Evolutionary conservation across 2,329 filamentous ascomycete species (phyloP).

Genomic region (Botrytis squamosa): DNA sequence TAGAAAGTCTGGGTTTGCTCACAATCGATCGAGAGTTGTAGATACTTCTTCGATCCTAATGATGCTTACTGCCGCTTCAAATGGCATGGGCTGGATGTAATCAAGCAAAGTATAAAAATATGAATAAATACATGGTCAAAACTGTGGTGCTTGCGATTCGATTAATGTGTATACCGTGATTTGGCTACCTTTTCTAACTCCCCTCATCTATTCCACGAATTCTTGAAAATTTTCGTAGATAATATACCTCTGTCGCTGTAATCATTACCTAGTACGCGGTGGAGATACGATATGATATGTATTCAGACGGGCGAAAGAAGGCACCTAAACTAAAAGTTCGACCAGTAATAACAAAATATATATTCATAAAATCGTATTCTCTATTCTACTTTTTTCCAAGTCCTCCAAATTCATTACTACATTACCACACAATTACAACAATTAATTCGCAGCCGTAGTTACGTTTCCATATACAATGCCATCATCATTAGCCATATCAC

Average conservation of each 20-base stretch:
- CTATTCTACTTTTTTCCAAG: neutral
- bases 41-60: neutral
- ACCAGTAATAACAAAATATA: neutral
- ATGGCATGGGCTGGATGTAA: neutral
- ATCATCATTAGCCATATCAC: slow-evolving; percentile 23
- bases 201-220: neutral
- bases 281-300: neutral
- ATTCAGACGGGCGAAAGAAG: neutral
- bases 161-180: neutral
- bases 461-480: slow-evolving; percentile 34
- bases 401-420: neutral
- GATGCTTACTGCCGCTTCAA: neutral
- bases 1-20: neutral
- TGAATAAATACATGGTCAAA: neutral
- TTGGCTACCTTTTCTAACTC: no score
- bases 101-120: neutral
- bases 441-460: slow-evolving; percentile 3
- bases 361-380: neutral
- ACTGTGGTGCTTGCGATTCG: neutral
- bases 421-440: neutral
- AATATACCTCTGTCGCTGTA: neutral
- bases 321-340: neutral
- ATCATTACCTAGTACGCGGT: neutral
- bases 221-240: neutral
- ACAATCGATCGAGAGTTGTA: neutral